phyloP scores from a whole-genome alignment of 2,329 filamentous ascomycete genomes.

The Rugonectria rugulosa region DNA sequence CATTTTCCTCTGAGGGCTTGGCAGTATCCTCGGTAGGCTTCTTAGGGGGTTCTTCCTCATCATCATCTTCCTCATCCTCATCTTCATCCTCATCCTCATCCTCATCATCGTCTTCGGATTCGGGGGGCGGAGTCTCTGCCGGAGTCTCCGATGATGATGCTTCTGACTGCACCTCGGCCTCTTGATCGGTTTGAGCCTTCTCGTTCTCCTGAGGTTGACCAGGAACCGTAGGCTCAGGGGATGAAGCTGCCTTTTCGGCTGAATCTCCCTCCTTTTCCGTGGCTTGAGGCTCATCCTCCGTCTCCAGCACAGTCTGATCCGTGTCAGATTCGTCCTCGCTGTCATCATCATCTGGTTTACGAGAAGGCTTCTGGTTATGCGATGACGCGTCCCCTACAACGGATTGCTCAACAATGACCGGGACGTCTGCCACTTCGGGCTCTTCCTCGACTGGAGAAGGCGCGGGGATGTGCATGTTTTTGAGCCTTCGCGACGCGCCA shows the following conservation, averaged over 20 bases:
- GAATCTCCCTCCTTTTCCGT: slow-evolving; percentile 13
- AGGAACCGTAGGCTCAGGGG: slow-evolving; percentile 19
- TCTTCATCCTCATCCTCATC: slow-evolving; percentile 4
- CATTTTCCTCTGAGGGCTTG: slow-evolving; percentile 17
- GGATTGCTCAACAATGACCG: slow-evolving; percentile 51
- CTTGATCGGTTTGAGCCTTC: slow-evolving; percentile 19
- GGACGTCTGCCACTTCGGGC: slow-evolving; percentile 49
- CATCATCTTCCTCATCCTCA: slow-evolving; percentile 4
- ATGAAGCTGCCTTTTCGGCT: slow-evolving; percentile 11
- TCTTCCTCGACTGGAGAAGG: slow-evolving; percentile 67
- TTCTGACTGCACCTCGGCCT: slow-evolving; percentile 1
- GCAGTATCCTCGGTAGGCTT: slow-evolving; percentile 10
- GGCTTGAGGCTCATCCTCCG: slow-evolving; percentile 34
- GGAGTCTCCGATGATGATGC: slow-evolving; percentile 10
- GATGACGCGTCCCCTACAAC: slow-evolving; percentile 30
- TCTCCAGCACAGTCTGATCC: slow-evolving; percentile 37
- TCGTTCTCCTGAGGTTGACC: slow-evolving; percentile 32
- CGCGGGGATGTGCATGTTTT: slow-evolving; percentile 55
- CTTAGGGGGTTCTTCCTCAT: slow-evolving; percentile 5
- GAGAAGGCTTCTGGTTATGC: neutral
- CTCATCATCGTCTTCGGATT: slow-evolving; percentile 5
- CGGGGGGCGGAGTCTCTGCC: slow-evolving; percentile 8
- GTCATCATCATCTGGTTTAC: slow-evolving; percentile 24
- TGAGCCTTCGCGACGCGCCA: slow-evolving; percentile 55
- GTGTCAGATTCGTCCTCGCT: slow-evolving; percentile 27